Conservation (phyloP, 176 grass and related monocot species). For the Oryza punctata region DNA sequence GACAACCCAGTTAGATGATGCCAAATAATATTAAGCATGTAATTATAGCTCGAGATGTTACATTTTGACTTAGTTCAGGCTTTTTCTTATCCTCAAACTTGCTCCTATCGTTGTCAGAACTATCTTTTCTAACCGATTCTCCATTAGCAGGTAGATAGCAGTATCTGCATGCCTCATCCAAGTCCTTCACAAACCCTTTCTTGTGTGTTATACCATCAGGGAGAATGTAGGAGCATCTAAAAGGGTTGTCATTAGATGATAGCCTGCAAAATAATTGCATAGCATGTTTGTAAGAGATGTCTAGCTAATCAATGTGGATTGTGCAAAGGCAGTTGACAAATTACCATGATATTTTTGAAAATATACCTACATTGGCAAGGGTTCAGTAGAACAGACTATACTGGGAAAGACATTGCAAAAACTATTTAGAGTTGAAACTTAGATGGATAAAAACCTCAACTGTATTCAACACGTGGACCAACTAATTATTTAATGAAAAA, state of each 20-base stretch:
- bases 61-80: conserved; percentile 82
- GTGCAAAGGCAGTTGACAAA: neutral
- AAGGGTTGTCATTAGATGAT: conserved; percentile 71
- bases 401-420: neutral
- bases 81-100: conserved; percentile 56
- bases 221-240: conserved; percentile 96
- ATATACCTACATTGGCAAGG: neutral
- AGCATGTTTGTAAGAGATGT: conserved; percentile 15
- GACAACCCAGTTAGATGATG: conserved; percentile 43
- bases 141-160: conserved; percentile 49
- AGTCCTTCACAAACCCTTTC: conserved; percentile 84
- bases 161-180: conserved; percentile 74
- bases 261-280: conserved; percentile 45
- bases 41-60: conserved; percentile 31
- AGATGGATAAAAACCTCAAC: neutral
- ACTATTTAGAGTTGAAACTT: neutral
- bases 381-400: neutral
- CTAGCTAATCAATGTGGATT: neutral
- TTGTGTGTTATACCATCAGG: conserved; percentile 87
- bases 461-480: neutral
- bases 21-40: neutral
- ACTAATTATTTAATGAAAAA: conserved; percentile 2
- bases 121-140: conserved; percentile 42
- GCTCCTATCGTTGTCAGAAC: conserved; percentile 21
- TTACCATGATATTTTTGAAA: neutral